Evolutionary conservation across 768 basidiomycete genomes (phyloP).

Genomic region (Pisolithus orientalis): DNA sequence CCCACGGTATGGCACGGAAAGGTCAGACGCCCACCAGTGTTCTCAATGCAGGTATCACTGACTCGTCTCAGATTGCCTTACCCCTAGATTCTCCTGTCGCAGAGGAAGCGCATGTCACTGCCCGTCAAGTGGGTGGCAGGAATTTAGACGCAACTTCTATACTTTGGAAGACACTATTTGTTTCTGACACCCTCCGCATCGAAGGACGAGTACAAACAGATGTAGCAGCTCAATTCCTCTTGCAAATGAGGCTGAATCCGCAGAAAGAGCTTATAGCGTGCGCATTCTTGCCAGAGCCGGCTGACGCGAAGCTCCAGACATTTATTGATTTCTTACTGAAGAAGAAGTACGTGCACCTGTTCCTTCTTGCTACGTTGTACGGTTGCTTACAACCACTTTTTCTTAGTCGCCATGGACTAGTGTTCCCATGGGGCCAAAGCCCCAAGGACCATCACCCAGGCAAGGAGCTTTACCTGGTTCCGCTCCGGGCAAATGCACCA

Average conservation of each 20-base stretch:
- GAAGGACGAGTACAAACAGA: conserved; percentile 79
- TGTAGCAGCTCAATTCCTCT: conserved; percentile 72
- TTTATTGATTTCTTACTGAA: conserved; percentile 62
- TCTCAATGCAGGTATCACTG: background rate
- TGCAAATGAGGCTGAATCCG: conserved; percentile 71
- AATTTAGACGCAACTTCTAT: conserved; percentile 47
- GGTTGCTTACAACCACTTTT: conserved; percentile 6
- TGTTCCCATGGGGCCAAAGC: conserved; percentile 79
- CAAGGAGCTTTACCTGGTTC: conserved; percentile 83
- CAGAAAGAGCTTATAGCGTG: conserved; percentile 77
- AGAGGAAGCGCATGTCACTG: conserved; percentile 59
- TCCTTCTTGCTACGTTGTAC: conserved; percentile 3
- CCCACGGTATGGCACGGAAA: conserved; percentile 71
- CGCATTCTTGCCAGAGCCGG: conserved; percentile 54
- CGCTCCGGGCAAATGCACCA: conserved; percentile 55
- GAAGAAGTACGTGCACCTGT: conserved; percentile 53
- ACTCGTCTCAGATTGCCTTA: conserved; percentile 59
- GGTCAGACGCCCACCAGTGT: conserved; percentile 34
- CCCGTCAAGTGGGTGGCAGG: conserved; percentile 78
- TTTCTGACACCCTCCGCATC: conserved; percentile 60
- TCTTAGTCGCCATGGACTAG: conserved; percentile 73
- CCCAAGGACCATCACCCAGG: conserved; percentile 73
- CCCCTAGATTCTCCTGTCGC: conserved; percentile 67
- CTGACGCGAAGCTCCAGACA: conserved; percentile 46
- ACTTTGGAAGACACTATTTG: conserved; percentile 76